Percentiles rank a stretch among this genome's conserved stretches.
These are phyloP conservation scores for Crassisporium funariophilum DNA, from an alignment of 768 basidiomycete genomes.

Conservation along the genomic window DNA sequence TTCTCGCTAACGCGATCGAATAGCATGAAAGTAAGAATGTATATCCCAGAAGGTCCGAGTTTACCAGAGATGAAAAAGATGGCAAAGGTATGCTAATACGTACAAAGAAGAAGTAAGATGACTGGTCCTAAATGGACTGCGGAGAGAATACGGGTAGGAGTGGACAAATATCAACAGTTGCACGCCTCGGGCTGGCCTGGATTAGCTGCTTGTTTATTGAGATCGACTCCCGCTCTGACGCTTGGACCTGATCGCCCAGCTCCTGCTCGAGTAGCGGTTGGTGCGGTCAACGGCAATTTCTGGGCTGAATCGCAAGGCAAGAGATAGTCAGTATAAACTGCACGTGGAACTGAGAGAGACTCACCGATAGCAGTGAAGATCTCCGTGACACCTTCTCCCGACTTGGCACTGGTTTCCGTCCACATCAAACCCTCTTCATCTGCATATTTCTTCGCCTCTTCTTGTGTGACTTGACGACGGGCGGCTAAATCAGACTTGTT, in stretches of 20 bases:
- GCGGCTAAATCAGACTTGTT: constrained; percentile 91
- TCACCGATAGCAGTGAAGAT: constrained; percentile 86
- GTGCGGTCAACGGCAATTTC: constrained; percentile 84
- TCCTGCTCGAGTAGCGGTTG: constrained; percentile 62
- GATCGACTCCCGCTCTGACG: constrained; percentile 71
- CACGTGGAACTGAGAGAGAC: not conserved
- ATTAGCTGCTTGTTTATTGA: constrained; percentile 64
- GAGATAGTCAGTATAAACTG: constrained; percentile 5
- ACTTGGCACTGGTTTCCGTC: constrained; percentile 90
- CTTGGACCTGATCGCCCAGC: constrained; percentile 53
- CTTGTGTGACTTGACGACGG: constrained; percentile 81
- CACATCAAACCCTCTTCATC: constrained; percentile 93
- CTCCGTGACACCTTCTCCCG: constrained; percentile 82
- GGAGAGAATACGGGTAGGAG: constrained; percentile 6
- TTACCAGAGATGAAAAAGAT: constrained; percentile 26
- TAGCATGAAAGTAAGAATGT: constrained; percentile 17
- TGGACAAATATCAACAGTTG: constrained; percentile 61
- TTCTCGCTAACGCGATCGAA: too few species aligned
- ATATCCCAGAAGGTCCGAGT: constrained; percentile 44
- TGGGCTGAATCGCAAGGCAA: constrained; percentile 54
- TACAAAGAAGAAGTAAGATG: constrained; percentile 27
- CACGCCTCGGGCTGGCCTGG: constrained; percentile 65
- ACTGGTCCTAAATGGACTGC: constrained; percentile 14
- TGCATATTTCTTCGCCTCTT: constrained; percentile 91
- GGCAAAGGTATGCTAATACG: constrained; percentile 30